Evolutionary conservation across 2,329 filamentous ascomycete species (phyloP), one percentile per base, ranked within the genome.

Genomic region (Phyllosticta capitalensis): DNA sequence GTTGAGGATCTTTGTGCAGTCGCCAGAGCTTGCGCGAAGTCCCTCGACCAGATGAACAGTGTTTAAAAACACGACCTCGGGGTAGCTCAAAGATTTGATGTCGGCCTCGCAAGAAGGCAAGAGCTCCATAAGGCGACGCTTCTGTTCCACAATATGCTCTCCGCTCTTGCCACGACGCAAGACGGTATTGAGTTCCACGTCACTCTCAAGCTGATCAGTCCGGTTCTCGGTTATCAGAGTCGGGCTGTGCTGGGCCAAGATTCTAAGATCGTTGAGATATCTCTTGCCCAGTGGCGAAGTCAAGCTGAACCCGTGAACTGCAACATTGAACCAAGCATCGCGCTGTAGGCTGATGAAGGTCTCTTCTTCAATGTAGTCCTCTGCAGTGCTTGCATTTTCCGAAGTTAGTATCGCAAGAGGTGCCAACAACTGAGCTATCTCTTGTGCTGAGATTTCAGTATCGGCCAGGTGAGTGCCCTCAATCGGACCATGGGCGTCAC

Each of bases 291-390:
- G 83, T 17, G 86, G 82, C 0, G 90, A 92, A 17, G 82, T 82
- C 10, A 87, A 80, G 9, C 86, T 87, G 70, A 97, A 95, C 4
- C 92, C 94, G 71, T 99, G 94, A 0, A 96, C 88, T 21, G 92
- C 89, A 63, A 97, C 90, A 68, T 99, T 99, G 76, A 96, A 97
- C 94, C 94, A 99, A 5, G 90, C 90, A 78, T 99, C 92, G 56
- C 92, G 86, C 65, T 94, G 82, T 60, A 95, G 76, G 24, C 84
- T 82, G 62, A 88, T 82, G 7, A 84, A 83, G 5, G 68, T 69
- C 30, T 80, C 68, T 28, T 74, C 69, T 14, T 77, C 71, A 48
- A 74, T 69, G 20, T 74, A 67, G 61, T 92, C 85, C 56, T 92
- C 87, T 56, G 88, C 83, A 58, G 75, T 74, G 60, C 63, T 64